A percentile compares a stretch with the other conserved stretches of the same genome.
Evolutionary conservation across 2,329 filamentous ascomycete genomes (phyloP).

Genomic region (Colletotrichum higginsianum): DNA sequence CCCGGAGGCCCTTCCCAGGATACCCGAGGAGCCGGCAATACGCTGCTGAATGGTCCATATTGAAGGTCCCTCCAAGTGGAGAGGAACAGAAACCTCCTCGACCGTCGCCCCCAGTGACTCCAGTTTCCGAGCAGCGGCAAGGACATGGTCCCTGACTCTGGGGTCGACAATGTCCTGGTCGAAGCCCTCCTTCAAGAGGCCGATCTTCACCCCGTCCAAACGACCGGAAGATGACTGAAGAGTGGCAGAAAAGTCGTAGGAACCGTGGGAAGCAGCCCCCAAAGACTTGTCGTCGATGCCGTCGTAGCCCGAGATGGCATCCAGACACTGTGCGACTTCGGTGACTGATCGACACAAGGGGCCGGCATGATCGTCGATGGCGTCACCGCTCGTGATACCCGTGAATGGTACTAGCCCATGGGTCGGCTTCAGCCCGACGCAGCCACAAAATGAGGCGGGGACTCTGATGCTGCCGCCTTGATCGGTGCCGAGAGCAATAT

Average conservation of each 20-base stretch:
- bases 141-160: slow-evolving; percentile 58
- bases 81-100: slow-evolving; percentile 65
- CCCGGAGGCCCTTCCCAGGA: slow-evolving; percentile 61
- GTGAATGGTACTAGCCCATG: slow-evolving; percentile 67
- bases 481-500: slow-evolving; percentile 64
- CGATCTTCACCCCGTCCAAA: slow-evolving; percentile 56
- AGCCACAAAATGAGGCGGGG: slow-evolving; percentile 57
- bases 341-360: slow-evolving; percentile 58
- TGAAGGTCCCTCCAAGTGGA: slow-evolving; percentile 62
- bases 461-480: slow-evolving; percentile 64
- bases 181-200: slow-evolving; percentile 62
- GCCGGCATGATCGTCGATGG: slow-evolving; percentile 66
- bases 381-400: slow-evolving; percentile 62
- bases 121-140: slow-evolving; percentile 58
- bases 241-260: slow-evolving; percentile 47
- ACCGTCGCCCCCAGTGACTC: slow-evolving; percentile 63
- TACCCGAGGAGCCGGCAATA: slow-evolving; percentile 58
- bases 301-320: slow-evolving; percentile 64
- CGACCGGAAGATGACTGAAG: slow-evolving; percentile 43
- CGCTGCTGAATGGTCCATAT: slow-evolving; percentile 67
- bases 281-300: slow-evolving; percentile 62
- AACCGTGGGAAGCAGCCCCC: slow-evolving; percentile 50
- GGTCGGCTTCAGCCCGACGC: slow-evolving; percentile 66
- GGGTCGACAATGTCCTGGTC: slow-evolving; percentile 55
- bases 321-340: slow-evolving; percentile 59